Percentiles rank a stretch among this genome's conserved stretches.
Evolutionary conservation across 2,329 filamentous ascomycete species (phyloP).

Genomic region (Penicillium sp.): DNA sequence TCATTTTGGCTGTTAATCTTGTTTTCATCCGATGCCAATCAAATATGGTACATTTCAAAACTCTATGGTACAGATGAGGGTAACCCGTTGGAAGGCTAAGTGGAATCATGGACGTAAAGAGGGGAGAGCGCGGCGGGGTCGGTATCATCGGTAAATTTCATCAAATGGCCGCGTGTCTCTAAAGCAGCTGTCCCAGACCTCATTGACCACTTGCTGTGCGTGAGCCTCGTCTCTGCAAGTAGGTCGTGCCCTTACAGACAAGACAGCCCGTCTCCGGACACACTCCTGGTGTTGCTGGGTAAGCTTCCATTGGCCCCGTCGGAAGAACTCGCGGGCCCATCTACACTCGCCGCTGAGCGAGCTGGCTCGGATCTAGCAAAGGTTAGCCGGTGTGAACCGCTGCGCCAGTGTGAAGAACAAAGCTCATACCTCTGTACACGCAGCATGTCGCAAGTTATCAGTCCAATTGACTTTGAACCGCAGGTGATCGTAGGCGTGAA

Average conservation of each 20-base stretch:
- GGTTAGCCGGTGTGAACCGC: conserved; percentile 13
- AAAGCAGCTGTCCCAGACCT: conserved; percentile 99
- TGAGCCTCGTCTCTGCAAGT: conserved; percentile 81
- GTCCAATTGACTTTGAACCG: conserved; percentile 84
- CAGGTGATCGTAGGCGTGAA: conserved; percentile 92
- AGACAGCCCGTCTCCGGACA: conserved; percentile 74
- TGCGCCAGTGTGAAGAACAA: neutral
- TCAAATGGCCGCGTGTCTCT: conserved; percentile 92
- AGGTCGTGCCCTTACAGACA: conserved; percentile 75
- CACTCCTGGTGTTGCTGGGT: conserved; percentile 94
- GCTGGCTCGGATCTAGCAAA: conserved; percentile 75
- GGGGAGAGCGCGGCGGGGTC: neutral
- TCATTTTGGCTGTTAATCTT: conserved; percentile 20
- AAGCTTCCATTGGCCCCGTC: conserved; percentile 78
- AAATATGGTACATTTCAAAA: conserved; percentile 25
- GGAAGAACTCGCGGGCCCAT: conserved; percentile 82
- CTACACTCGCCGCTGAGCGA: conserved; percentile 93
- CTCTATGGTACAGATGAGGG: conserved; percentile 19
- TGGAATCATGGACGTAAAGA: neutral
- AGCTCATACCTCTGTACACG: conserved; percentile 76
- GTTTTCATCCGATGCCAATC: conserved; percentile 14
- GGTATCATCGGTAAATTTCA: conserved; percentile 74
- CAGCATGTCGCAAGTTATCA: conserved; percentile 81
- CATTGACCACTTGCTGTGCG: conserved; percentile 83
- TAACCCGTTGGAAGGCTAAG: conserved; percentile 2